phyloP scores from a whole-genome alignment of 192 early-diverging fungal species.

The Gryganskiella cystojenkinii region DNA sequence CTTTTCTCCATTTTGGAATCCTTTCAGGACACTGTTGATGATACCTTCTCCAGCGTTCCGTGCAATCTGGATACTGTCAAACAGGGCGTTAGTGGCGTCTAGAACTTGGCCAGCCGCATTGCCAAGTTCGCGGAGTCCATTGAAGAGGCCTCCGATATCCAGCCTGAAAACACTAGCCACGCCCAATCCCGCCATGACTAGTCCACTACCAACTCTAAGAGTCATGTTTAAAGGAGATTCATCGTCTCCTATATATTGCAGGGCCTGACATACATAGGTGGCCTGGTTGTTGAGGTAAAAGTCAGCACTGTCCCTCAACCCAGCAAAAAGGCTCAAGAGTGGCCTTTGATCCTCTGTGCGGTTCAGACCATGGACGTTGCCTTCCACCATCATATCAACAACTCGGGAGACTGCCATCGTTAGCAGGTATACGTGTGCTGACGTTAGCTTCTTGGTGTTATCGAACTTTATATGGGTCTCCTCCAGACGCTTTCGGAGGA shows the following conservation, averaged over 20 bases:
- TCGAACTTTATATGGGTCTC: neutral
- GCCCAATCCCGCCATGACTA: neutral
- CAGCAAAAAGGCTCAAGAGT: neutral
- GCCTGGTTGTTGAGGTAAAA: slow-evolving; percentile 4
- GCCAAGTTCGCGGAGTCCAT: slow-evolving; percentile 8
- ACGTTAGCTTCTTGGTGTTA: neutral
- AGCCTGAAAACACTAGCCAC: slow-evolving; percentile 1
- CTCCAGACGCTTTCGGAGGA: slow-evolving; percentile 3
- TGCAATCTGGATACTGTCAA: neutral
- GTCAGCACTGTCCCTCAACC: slow-evolving; percentile 2
- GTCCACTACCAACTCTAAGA: neutral
- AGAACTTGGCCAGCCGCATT: neutral
- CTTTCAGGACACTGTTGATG: neutral
- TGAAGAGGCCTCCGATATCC: neutral
- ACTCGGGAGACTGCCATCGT: neutral
- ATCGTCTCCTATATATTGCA: slow-evolving; percentile 7
- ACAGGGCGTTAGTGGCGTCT: neutral
- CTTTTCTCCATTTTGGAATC: neutral
- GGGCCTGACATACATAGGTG: slow-evolving; percentile 1
- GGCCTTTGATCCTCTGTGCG: slow-evolving; percentile 5
- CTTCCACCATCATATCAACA: slow-evolving; percentile 1
- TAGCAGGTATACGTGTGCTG: neutral
- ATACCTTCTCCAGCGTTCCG: neutral
- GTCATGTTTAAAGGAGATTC: slow-evolving; percentile 2
- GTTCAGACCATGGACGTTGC: neutral